Base-by-base conservation (phyloP, 169 alveolate species). In the Eimeria acervulina region DNA sequence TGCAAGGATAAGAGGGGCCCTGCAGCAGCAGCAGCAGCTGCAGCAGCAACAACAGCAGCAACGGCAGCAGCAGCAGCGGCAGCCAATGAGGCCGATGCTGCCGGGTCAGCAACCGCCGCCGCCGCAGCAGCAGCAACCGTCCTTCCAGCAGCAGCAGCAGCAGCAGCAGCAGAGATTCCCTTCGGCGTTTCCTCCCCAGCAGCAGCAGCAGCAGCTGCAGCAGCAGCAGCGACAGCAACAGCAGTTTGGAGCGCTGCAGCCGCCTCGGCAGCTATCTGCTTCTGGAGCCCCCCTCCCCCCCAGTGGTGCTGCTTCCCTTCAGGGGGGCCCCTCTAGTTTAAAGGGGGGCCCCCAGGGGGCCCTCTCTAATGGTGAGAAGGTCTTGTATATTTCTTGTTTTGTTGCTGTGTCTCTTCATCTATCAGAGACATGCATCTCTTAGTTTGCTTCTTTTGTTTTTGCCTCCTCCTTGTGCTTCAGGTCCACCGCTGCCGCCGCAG, bases 51-150 rank as follows among this genome's bases (percentile, higher is more conserved):
- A 33, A 12, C 55, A 44, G 51, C 85, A 36, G 55, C 52, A 33
- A 12, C 55, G 21, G 66, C 91, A 83, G 91, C 92, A 52, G 92
- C 78, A 55, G 92, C 78, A 47, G 74, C 92, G 33, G 33, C 70
- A 47, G 78, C 92, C 70, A 36, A 36, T 31, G 92, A 66, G 76
- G 33, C 47, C 76, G 42, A 17, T 55, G 76, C 42, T 21, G 51
- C 92, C 42, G 47, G 38, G 26, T 8, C 92, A 47, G 55, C 55
- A 47, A 12, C 55, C 55, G 12, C 5, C 12, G 12, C 5, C 12
- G 55, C 55, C 5, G 55, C 55, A 47, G 12, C 55, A 47, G 36
- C 92, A 83, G 92, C 92, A 83, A 70, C 92, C 92, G 4, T 17
- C 76, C 52, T 55, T 83, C 74, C 59, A 21, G 31, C 59, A 5